Percentiles rank a stretch among this genome's conserved stretches.
Evolutionary conservation across 2,329 filamentous ascomycete species (phyloP).

Genomic region (Cercospora berteroae): DNA sequence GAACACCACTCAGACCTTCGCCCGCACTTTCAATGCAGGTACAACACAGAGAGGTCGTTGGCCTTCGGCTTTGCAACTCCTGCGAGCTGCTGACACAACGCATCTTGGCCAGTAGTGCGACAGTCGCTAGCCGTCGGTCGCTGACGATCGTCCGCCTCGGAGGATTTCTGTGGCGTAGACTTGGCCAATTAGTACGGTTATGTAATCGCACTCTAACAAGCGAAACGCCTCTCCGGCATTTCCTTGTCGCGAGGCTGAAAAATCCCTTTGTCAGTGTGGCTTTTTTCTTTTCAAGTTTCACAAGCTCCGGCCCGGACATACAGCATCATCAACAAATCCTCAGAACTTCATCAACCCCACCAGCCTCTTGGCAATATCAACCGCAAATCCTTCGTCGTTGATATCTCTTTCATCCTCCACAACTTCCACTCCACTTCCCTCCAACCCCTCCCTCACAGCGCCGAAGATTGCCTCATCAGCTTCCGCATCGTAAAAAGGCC

Average conservation of each 20-base stretch:
- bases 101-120: neutral
- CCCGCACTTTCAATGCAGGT: neutral
- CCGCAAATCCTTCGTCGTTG: conserved; percentile 56
- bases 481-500: conserved; percentile 53
- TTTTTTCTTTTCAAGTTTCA: neutral
- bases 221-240: neutral
- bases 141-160: neutral
- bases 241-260: neutral
- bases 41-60: neutral
- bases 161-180: neutral
- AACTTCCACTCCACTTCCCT: conserved; percentile 46
- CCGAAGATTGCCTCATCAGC: conserved; percentile 51
- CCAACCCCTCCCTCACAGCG: conserved; percentile 51
- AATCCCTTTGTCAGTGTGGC: conserved; percentile 5
- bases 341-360: conserved; percentile 26
- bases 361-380: conserved; percentile 45
- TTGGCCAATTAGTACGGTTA: neutral
- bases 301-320: conserved; percentile 1
- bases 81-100: neutral
- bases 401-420: conserved; percentile 54
- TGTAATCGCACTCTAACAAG: neutral
- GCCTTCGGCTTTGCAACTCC: neutral
- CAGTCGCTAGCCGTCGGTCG: neutral
- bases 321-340: neutral
- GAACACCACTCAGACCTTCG: neutral